Conservation (phyloP, 805 yeast genomes). For the Cyberlindnera mycetangii region DNA sequence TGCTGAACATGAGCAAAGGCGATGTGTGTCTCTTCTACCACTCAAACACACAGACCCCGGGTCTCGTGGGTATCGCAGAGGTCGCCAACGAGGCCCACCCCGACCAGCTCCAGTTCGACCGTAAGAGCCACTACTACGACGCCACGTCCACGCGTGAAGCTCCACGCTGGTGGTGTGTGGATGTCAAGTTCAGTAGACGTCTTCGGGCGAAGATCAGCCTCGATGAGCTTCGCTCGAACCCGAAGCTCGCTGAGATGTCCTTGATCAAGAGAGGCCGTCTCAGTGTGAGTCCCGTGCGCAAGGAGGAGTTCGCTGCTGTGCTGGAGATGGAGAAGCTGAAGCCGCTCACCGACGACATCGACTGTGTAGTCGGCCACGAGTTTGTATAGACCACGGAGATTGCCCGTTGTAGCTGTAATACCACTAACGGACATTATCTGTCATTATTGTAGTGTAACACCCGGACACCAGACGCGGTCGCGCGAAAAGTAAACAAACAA, state of each 20-base stretch:
- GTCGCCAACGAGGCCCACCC: slow-evolving; percentile 37
- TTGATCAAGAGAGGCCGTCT: slow-evolving; percentile 47
- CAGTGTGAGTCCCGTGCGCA: slow-evolving; percentile 49
- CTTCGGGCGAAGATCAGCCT: slow-evolving; percentile 41
- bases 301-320: slow-evolving; percentile 39
- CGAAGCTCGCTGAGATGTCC: slow-evolving; percentile 38
- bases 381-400: slow-evolving; percentile 15
- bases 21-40: slow-evolving; percentile 53
- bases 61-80: slow-evolving; percentile 48
- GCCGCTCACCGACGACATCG: slow-evolving; percentile 30
- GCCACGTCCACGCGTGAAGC: slow-evolving; percentile 38
- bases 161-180: slow-evolving; percentile 60
- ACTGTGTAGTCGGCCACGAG: slow-evolving; percentile 30
- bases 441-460: no score
- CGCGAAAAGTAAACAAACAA: slow-evolving; percentile 11
- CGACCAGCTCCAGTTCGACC: slow-evolving; percentile 40
- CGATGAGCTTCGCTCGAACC: slow-evolving; percentile 35
- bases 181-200: slow-evolving; percentile 42
- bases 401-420: no score
- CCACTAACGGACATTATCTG: no score
- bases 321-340: slow-evolving; percentile 34
- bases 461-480: no score
- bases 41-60: slow-evolving; percentile 53
- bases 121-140: slow-evolving; percentile 45
- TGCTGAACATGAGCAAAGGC: slow-evolving; percentile 44